These are phyloP conservation scores for Pneumocystis canis DNA, from an alignment of 1,139 yeast genomes.

Conservation along the genomic window DNA sequence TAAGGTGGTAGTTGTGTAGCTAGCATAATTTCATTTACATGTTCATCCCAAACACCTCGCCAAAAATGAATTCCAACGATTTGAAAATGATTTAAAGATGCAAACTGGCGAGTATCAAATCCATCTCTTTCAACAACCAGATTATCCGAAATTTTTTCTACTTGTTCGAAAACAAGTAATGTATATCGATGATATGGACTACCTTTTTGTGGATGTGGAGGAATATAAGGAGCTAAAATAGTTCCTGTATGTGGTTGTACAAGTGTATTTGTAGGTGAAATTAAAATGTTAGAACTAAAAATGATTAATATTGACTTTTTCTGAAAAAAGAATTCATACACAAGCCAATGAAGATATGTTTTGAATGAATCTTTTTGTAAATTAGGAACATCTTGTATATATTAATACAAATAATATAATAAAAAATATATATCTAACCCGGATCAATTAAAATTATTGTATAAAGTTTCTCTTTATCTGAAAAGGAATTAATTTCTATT, in stretches of 20 bases:
- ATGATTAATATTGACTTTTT: not conserved
- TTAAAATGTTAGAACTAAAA: conserved; percentile 35
- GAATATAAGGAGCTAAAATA: conserved; percentile 50
- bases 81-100: conserved; percentile 36
- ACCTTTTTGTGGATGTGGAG: conserved; percentile 85
- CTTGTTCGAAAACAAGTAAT: conserved; percentile 82
- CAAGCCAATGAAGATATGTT: conserved; percentile 67
- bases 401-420: not conserved
- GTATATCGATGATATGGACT: conserved; percentile 68
- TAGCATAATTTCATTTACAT: conserved; percentile 4
- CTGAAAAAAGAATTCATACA: conserved; percentile 21
- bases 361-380: conserved; percentile 49
- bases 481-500: conserved; percentile 61
- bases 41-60: conserved; percentile 64
- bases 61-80: conserved; percentile 88
- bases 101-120: conserved; percentile 65
- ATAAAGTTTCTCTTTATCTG: conserved; percentile 39
- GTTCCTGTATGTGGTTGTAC: conserved; percentile 36
- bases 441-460: conserved; percentile 78
- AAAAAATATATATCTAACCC: not conserved
- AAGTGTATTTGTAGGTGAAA: conserved; percentile 44
- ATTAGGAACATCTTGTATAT: conserved; percentile 55
- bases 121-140: conserved; percentile 27
- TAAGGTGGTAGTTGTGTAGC: not conserved
- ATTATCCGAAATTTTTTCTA: conserved; percentile 17